Conservation (phyloP, 768 basidiomycete species). For the Fistulinella prunicolor region DNA sequence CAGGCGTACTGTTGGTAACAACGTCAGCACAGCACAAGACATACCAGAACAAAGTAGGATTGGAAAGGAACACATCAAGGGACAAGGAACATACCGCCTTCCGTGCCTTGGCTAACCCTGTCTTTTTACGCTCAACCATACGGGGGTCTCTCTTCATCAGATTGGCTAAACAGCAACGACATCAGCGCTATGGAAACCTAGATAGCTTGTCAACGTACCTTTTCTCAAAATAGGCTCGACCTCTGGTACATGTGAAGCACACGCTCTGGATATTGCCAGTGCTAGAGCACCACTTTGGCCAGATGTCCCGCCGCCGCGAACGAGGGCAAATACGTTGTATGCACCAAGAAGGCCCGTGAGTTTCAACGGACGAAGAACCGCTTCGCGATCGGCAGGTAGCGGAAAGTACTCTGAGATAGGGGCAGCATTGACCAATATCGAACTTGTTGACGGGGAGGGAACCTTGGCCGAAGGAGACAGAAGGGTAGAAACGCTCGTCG, state of each 20-base stretch:
- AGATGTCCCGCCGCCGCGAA: conserved; percentile 84
- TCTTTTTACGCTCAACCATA: conserved; percentile 99
- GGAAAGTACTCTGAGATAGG: conserved; percentile 81
- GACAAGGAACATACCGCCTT: conserved; percentile 66
- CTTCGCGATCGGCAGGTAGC: conserved; percentile 71
- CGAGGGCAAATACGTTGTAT: conserved; percentile 74
- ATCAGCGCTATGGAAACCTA: not conserved
- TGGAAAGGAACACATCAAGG: not conserved
- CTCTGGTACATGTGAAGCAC: conserved; percentile 68
- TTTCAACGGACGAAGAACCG: conserved; percentile 78
- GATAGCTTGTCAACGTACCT: conserved; percentile 42
- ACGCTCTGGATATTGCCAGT: conserved; percentile 71
- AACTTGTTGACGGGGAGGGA: conserved; percentile 47
- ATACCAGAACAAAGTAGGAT: not conserved
- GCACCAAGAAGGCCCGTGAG: conserved; percentile 81
- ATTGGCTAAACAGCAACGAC: conserved; percentile 53
- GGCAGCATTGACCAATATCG: conserved; percentile 81
- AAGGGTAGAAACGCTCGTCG: conserved; percentile 13
- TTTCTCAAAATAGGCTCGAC: conserved; percentile 63
- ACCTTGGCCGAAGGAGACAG: conserved; percentile 18
- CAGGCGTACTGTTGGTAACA: conserved; percentile 66
- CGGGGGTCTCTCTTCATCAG: conserved; percentile 88
- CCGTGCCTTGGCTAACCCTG: conserved; percentile 87
- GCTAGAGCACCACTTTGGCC: conserved; percentile 90
- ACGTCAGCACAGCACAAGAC: conserved; percentile 4